Percentiles rank a stretch among this genome's conserved stretches.
Evolutionary conservation across 2,329 filamentous ascomycete genomes (phyloP).

Genomic region (Monilinia fructicola): DNA sequence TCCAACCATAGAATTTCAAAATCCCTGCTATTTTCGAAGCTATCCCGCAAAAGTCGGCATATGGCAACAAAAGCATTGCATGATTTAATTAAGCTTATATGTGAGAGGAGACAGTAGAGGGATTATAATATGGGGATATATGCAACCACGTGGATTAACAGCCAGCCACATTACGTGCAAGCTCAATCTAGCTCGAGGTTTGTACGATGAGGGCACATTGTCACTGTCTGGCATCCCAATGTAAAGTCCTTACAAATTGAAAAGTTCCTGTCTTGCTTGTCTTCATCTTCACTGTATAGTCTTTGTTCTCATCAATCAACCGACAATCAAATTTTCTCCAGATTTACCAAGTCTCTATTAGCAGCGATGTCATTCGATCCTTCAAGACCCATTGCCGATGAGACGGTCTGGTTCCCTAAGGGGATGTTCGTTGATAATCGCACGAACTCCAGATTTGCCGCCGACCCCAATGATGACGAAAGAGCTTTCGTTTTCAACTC

Average conservation of each 20-base stretch:
- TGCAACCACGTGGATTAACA: background rate
- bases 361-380: slow-evolving; percentile 4
- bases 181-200: background rate
- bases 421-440: slow-evolving; percentile 14
- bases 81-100: background rate
- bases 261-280: background rate
- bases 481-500: slow-evolving; percentile 14
- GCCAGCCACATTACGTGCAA: background rate
- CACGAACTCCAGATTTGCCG: background rate
- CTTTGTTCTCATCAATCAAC: background rate
- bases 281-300: background rate
- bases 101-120: background rate
- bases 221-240: too few relatives aligned
- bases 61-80: background rate
- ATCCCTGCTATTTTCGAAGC: too few relatives aligned
- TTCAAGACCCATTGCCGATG: slow-evolving; percentile 7
- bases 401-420: slow-evolving; percentile 10
- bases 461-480: background rate
- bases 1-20: too few relatives aligned
- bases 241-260: background rate
- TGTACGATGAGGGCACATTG: background rate
- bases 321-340: background rate
- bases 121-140: background rate
- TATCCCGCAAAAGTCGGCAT: background rate
- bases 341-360: background rate